Conservation (phyloP, 257 asterid species). For the Cynanchum wilfordii region DNA sequence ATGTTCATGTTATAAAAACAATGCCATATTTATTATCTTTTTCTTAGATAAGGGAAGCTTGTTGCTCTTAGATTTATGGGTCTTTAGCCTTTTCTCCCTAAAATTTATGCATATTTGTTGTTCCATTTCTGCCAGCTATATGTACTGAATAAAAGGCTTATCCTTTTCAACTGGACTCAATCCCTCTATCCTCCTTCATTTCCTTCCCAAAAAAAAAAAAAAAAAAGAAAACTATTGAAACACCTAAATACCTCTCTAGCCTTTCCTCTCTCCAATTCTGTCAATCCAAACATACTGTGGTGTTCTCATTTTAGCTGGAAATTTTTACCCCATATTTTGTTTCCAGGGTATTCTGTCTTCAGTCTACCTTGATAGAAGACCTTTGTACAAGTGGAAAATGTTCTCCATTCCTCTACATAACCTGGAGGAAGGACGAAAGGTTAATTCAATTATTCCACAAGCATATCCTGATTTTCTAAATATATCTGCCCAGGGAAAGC, state of each 20-base stretch:
- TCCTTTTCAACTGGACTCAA: too few relatives aligned
- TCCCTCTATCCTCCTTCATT: not conserved
- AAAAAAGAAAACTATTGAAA: too few relatives aligned
- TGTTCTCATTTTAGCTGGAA: slow-evolving; percentile 3
- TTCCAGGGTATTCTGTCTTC: slow-evolving; percentile 84
- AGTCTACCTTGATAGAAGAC: slow-evolving; percentile 57
- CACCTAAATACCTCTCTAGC: too few relatives aligned
- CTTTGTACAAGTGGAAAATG: slow-evolving; percentile 72
- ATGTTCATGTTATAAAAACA: too few relatives aligned
- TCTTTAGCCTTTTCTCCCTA: too few relatives aligned
- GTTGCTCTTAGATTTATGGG: not conserved
- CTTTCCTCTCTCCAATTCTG: not conserved
- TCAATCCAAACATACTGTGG: not conserved
- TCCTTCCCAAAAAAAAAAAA: not conserved
- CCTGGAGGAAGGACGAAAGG: slow-evolving; percentile 39
- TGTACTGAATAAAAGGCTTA: too few relatives aligned
- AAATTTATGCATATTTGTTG: too few relatives aligned
- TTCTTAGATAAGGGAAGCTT: too few relatives aligned
- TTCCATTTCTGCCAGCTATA: not conserved
- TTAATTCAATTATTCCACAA: slow-evolving; percentile 35
- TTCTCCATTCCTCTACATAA: slow-evolving; percentile 59
- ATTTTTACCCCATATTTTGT: slow-evolving; percentile 16
- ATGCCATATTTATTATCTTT: too few relatives aligned
- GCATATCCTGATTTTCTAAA: slow-evolving; percentile 14
- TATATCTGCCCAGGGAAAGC: slow-evolving; percentile 24